Evolutionary conservation across 352 stramenopile genomes (phyloP), one percentile per base, ranked within the genome.

Genomic region (Phytophthora megakarya): DNA sequence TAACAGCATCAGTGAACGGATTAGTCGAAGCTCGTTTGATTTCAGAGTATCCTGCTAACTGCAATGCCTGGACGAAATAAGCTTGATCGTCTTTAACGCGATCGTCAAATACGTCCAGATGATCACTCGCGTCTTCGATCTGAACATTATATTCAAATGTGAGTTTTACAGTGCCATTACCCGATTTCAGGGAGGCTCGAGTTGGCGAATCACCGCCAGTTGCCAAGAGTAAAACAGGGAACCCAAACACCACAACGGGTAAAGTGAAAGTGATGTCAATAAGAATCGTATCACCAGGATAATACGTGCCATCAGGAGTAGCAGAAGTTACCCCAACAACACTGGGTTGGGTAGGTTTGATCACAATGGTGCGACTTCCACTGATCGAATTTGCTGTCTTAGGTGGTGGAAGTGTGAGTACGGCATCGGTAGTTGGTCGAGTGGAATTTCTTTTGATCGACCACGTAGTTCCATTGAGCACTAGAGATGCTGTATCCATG

Each of bases 191-290:
- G 1, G 39, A 38, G 0, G 81, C 79, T 21, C 50, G 45, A 7
- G 76, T 65, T 16, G 55, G 53, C 0, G 25, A 5, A 19, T 40
- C 32, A 6, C 44, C 47, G 2, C 63, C 47, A 5, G 59, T 73
- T 5, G 63, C 67, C 3, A 93, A 32, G 0, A 73, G 26, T 4
- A 93, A 19, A 1, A 75, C 55, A 3, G 84, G 82, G 10, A 63
- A 69, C 0, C 82, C 83, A 56, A 78, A 80, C 12, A 90, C 83
- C 0, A 84, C 37, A 0, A 93, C 85, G 5, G 81, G 83, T 22
- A 92, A 45, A 1, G 85, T 85, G 42, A 93, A 93, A 3, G 69
- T 53, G 1, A 93, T 70, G 8, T 80, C 56, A 18, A 93, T 60
- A 0, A 77, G 53, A 13, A 93, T 66, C 0, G 52, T 70, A 33